Evolutionary conservation across 768 basidiomycete species (phyloP).

Genomic region (Naganishia antarctica): DNA sequence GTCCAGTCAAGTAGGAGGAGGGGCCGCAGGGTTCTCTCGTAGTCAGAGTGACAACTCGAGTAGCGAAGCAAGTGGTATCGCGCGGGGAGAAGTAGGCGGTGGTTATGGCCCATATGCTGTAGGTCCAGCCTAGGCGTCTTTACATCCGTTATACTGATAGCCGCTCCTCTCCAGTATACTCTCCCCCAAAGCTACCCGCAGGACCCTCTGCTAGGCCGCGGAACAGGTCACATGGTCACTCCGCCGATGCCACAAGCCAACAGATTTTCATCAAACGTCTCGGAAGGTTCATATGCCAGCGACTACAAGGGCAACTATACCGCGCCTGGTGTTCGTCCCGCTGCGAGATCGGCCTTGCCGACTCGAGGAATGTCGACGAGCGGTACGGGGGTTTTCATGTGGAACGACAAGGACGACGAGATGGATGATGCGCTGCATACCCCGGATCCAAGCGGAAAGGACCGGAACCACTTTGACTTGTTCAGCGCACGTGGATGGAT

Average conservation of each 20-base stretch:
- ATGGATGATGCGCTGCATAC: slow-evolving; percentile 47
- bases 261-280: slow-evolving; percentile 24
- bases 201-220: slow-evolving; percentile 9
- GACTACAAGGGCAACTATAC: slow-evolving; percentile 16
- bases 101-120: slow-evolving; percentile 33
- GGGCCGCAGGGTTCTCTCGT: neutral
- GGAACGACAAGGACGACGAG: slow-evolving; percentile 40
- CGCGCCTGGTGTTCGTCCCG: slow-evolving; percentile 12
- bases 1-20: neutral
- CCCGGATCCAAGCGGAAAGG: slow-evolving; percentile 40
- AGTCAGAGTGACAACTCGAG: slow-evolving; percentile 19
- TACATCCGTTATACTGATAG: no score
- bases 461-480: slow-evolving; percentile 59
- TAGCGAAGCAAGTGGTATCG: slow-evolving; percentile 14
- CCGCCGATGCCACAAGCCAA: slow-evolving; percentile 3
- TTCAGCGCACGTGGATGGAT: slow-evolving; percentile 74
- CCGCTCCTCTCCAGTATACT: slow-evolving; percentile 22
- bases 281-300: slow-evolving; percentile 26
- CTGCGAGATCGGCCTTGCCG: neutral
- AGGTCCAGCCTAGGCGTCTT: neutral
- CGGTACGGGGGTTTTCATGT: slow-evolving; percentile 13
- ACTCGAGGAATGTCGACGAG: neutral
- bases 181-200: slow-evolving; percentile 18
- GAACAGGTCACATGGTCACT: slow-evolving; percentile 5
- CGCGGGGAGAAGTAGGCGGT: slow-evolving; percentile 26